Conservation (phyloP, 257 asterid genomes). For the Scutellaria barbata region DNA sequence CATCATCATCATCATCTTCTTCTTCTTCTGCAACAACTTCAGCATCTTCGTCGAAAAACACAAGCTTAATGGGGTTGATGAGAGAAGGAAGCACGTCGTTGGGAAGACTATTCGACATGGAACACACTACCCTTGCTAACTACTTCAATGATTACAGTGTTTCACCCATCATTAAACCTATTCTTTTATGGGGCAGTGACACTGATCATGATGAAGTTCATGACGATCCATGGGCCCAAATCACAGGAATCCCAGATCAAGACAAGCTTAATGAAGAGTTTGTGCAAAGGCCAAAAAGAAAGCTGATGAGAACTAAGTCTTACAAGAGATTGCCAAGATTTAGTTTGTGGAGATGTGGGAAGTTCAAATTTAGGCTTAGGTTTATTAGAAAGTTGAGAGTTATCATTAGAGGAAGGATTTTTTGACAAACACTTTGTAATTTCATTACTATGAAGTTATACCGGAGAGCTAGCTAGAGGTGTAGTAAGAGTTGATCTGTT, state of each 20-base stretch:
- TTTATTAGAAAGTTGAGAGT: slow-evolving; percentile 48
- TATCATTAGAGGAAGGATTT: slow-evolving; percentile 47
- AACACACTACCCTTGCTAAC: slow-evolving; percentile 64
- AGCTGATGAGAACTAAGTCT: slow-evolving; percentile 55
- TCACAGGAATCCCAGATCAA: slow-evolving; percentile 34
- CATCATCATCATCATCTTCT: slow-evolving; percentile 36
- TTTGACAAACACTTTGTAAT: slow-evolving; percentile 19
- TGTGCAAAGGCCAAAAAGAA: slow-evolving; percentile 8
- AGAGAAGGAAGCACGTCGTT: slow-evolving; percentile 71
- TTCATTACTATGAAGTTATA: neutral
- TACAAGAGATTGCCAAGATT: slow-evolving; percentile 60
- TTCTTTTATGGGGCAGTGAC: slow-evolving; percentile 56
- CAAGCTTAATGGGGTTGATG: slow-evolving; percentile 60
- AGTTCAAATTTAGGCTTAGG: slow-evolving; percentile 48
- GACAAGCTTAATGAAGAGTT: slow-evolving; percentile 20
- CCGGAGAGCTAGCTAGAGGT: neutral
- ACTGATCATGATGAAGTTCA: slow-evolving; percentile 44
- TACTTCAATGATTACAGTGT: slow-evolving; percentile 65
- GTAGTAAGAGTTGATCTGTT: too few species aligned
- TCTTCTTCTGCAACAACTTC: slow-evolving; percentile 35
- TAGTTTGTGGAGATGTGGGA: slow-evolving; percentile 55
- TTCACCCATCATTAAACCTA: slow-evolving; percentile 57
- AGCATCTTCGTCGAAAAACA: slow-evolving; percentile 44
- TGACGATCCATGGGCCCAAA: slow-evolving; percentile 62
- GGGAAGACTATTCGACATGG: slow-evolving; percentile 70